phyloP scores from a whole-genome alignment of 2,329 filamentous ascomycete genomes.

The Colletotrichum zoysiae region DNA sequence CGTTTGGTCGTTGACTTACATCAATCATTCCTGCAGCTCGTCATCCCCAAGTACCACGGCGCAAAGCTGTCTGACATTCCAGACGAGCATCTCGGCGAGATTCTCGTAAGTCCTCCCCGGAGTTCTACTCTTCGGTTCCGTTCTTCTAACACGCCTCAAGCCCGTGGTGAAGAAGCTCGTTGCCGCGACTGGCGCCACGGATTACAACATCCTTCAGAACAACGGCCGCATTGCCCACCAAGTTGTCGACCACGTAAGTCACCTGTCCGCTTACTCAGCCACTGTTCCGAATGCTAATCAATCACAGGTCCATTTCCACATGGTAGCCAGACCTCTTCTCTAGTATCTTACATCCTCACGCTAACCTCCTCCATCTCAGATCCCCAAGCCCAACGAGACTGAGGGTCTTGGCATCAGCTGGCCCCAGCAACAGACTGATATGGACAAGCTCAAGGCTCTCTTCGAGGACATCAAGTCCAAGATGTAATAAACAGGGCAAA shows the following conservation, averaged over 20 bases:
- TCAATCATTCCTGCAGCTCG: conserved; percentile 70
- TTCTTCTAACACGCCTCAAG: conserved; percentile 50
- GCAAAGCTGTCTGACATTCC: conserved; percentile 93
- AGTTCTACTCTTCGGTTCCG: neutral
- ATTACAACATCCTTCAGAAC: conserved; percentile 98
- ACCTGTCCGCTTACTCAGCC: neutral
- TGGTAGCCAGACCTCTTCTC: conserved; percentile 69
- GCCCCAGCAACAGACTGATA: conserved; percentile 81
- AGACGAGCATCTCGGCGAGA: conserved; percentile 85
- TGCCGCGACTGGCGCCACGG: conserved; percentile 76
- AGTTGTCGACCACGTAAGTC: conserved; percentile 87
- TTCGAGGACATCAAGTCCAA: conserved; percentile 89
- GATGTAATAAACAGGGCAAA: conserved; percentile 73
- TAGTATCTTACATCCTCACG: neutral
- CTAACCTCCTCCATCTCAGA: conserved; percentile 62
- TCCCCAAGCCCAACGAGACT: conserved; percentile 88
- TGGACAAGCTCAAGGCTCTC: conserved; percentile 84
- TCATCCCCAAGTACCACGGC: conserved; percentile 96
- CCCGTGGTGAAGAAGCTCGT: conserved; percentile 91
- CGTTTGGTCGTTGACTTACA: conserved; percentile 24
- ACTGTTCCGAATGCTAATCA: conserved; percentile 23
- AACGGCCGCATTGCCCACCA: conserved; percentile 94
- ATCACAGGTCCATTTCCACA: conserved; percentile 87
- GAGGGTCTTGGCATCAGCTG: conserved; percentile 86
- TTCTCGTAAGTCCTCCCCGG: conserved; percentile 71